Percentiles rank a stretch among this genome's conserved stretches.
Evolutionary conservation across 139 green algal species (phyloP).

Genomic region (Edaphochlamys debaryana): DNA sequence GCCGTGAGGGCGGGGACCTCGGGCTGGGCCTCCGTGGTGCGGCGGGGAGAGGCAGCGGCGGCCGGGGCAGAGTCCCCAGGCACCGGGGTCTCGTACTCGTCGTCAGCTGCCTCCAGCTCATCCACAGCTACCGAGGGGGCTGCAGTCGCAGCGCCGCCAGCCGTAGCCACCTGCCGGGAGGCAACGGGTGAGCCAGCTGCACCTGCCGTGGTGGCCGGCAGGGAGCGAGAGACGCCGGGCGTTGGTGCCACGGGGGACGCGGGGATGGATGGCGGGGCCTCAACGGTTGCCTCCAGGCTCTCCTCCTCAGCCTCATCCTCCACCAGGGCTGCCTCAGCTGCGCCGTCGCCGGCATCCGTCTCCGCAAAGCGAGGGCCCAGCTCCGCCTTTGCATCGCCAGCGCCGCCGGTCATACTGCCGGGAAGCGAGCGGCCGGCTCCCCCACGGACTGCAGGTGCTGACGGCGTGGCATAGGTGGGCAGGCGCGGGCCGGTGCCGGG

Average conservation of each 20-base stretch:
- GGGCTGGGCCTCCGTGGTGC: too few species aligned
- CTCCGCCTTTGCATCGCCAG: not conserved
- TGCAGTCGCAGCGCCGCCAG: not conserved
- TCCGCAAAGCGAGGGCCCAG: not conserved
- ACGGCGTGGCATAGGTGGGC: conserved; percentile 29
- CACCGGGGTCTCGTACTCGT: too few species aligned
- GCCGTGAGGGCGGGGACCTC: not conserved
- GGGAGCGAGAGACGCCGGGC: not conserved
- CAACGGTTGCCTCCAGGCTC: not conserved
- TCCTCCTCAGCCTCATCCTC: not conserved
- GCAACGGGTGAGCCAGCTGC: too few species aligned
- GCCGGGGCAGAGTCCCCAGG: too few species aligned
- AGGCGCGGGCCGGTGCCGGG: not conserved
- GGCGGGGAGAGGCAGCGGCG: too few species aligned
- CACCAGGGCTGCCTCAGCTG: not conserved
- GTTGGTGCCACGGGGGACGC: too few species aligned
- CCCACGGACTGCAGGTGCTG: not conserved
- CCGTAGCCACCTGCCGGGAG: not conserved
- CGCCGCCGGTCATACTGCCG: too few species aligned
- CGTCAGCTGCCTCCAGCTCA: not conserved
- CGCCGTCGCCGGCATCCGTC: not conserved
- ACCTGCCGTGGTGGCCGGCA: not conserved
- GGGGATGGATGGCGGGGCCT: not conserved
- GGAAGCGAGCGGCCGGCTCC: not conserved
- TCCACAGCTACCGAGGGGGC: not conserved